Conservation (phyloP, 2,329 filamentous ascomycete genomes). For the Sodiomyces alkalinus region DNA sequence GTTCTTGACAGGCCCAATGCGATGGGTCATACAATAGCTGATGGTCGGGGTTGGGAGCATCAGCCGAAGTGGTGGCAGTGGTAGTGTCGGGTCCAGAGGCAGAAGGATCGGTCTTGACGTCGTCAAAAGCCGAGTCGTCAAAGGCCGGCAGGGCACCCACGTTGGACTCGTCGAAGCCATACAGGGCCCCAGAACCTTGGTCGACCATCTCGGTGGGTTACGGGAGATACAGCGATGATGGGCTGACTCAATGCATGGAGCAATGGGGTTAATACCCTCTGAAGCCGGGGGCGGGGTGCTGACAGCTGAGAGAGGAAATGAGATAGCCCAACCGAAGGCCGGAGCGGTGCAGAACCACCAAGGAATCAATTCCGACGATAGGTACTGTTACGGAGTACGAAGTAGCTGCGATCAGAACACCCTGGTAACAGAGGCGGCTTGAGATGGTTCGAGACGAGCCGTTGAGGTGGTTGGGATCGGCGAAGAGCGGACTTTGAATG, state of each 20-base stretch:
- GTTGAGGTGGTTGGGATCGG: neutral
- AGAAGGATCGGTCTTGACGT: slow-evolving; percentile 6
- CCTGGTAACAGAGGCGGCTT: too few relatives aligned
- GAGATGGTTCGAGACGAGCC: too few relatives aligned
- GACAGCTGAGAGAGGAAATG: too few relatives aligned
- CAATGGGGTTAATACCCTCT: slow-evolving; percentile 1
- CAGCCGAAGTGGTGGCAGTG: slow-evolving; percentile 15
- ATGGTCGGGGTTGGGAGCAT: slow-evolving; percentile 17
- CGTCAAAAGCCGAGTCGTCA: slow-evolving; percentile 13
- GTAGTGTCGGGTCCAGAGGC: slow-evolving; percentile 7
- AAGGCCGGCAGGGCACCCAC: slow-evolving; percentile 14
- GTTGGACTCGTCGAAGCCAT: slow-evolving; percentile 27
- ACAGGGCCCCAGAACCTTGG: slow-evolving; percentile 25
- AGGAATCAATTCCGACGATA: too few relatives aligned
- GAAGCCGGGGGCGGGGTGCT: neutral
- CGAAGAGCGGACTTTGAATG: neutral
- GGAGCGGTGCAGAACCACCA: too few relatives aligned
- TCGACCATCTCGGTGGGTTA: slow-evolving; percentile 19
- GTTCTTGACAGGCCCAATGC: slow-evolving; percentile 33
- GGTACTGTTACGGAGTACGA: too few relatives aligned
- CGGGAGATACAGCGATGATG: slow-evolving; percentile 9
- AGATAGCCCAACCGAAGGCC: too few relatives aligned
- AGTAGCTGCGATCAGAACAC: too few relatives aligned
- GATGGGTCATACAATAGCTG: slow-evolving; percentile 18
- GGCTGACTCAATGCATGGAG: slow-evolving; percentile 7